These are phyloP conservation scores for Pontederia crassipes DNA, from an alignment of 176 grass and related monocot species.

Conservation along the genomic window DNA sequence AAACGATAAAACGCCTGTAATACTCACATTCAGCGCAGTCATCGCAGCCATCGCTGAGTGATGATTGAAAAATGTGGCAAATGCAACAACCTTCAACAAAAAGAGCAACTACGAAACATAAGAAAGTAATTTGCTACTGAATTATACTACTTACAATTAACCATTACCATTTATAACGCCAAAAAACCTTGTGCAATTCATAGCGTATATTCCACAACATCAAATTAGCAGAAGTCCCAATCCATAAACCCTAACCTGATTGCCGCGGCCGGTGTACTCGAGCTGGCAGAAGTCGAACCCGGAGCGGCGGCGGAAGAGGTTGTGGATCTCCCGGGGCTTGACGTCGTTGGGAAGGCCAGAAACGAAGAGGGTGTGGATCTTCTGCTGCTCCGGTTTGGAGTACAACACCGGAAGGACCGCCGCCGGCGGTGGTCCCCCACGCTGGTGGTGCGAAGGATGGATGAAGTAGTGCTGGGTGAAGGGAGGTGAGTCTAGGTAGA, in stretches of 20 bases:
- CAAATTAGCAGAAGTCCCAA: too few species aligned
- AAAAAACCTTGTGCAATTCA: too few species aligned
- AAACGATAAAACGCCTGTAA: background rate
- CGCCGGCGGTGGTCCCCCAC: background rate
- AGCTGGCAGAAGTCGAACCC: slow-evolving; percentile 89
- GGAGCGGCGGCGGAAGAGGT: slow-evolving; percentile 65
- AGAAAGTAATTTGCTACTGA: background rate
- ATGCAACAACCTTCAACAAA: slow-evolving; percentile 62
- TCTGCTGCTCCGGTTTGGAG: slow-evolving; percentile 26
- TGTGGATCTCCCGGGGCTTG: slow-evolving; percentile 86
- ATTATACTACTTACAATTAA: background rate
- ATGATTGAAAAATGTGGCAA: slow-evolving; percentile 86
- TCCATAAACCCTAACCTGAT: slow-evolving; percentile 36
- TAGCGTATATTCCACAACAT: too few species aligned
- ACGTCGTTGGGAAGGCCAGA: slow-evolving; percentile 69
- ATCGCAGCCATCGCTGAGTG: slow-evolving; percentile 66
- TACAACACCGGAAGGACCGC: slow-evolving; percentile 1
- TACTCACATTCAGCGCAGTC: slow-evolving; percentile 63
- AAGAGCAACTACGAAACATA: slow-evolving; percentile 11
- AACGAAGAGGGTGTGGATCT: slow-evolving; percentile 68
- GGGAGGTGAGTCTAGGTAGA: background rate
- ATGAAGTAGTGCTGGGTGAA: slow-evolving; percentile 18
- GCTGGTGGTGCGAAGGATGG: background rate
- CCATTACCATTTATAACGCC: too few species aligned
- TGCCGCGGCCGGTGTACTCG: slow-evolving; percentile 76